phyloP scores from a whole-genome alignment of 2,329 filamentous ascomycete species.

The Rasamsonia emersonii region DNA sequence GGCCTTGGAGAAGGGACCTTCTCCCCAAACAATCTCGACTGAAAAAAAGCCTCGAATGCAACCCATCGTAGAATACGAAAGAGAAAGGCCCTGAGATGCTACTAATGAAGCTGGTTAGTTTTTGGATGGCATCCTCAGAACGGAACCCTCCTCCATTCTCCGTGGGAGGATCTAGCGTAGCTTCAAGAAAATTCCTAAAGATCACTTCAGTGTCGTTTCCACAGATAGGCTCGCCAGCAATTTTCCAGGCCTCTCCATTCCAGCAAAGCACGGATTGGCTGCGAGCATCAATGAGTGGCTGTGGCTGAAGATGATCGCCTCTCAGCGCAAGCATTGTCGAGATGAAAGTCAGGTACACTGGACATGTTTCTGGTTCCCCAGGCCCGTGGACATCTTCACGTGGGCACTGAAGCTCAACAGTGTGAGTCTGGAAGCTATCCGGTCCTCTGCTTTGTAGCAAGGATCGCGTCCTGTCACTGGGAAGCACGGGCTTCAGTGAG shows the following conservation, averaged over 20 bases:
- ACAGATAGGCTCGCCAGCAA: conserved; percentile 47
- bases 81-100: conserved; percentile 75
- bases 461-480: conserved; percentile 23
- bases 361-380: conserved; percentile 8
- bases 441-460: conserved; percentile 36
- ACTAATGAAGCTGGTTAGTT: conserved; percentile 42
- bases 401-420: conserved; percentile 13
- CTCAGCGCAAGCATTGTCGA: conserved; percentile 90
- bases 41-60: conserved; percentile 59
- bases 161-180: conserved; percentile 17
- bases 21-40: conserved; percentile 81
- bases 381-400: conserved; percentile 1
- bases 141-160: too few relatives aligned
- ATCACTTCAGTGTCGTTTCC: conserved; percentile 74
- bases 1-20: conserved; percentile 61
- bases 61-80: conserved; percentile 70
- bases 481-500: conserved; percentile 18
- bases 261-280: conserved; percentile 71
- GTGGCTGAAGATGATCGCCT: conserved; percentile 59
- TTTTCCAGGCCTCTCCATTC: conserved; percentile 94
- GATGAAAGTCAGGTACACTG: conserved; percentile 52
- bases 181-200: conserved; percentile 50
- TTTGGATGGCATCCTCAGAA: conserved; percentile 17
- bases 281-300: conserved; percentile 57
- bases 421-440: conserved; percentile 31